Percentiles rank a stretch among this genome's conserved stretches.
Conservation (phyloP, 2,329 filamentous ascomycete species). For the Sarocladium oryzae region DNA sequence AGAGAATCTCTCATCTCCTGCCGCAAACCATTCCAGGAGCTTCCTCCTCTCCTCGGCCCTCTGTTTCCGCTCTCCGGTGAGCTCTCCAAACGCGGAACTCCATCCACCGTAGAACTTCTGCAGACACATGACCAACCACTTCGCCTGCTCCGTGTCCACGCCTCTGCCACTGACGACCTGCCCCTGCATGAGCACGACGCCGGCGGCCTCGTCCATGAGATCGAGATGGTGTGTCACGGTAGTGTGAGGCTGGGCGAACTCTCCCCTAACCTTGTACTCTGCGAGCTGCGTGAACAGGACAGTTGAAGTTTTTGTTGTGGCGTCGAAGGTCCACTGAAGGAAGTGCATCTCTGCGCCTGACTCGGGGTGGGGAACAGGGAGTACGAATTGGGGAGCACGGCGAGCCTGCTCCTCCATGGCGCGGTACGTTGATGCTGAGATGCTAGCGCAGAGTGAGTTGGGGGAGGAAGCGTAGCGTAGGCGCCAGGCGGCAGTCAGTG, state of each 20-base stretch:
- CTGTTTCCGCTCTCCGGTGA: conserved; percentile 39
- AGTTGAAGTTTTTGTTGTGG: conserved; percentile 54
- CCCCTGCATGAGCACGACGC: conserved; percentile 81
- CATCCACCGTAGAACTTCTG: conserved; percentile 84
- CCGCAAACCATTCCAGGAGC: conserved; percentile 75
- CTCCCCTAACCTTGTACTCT: conserved; percentile 84
- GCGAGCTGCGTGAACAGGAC: conserved; percentile 92
- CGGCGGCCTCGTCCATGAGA: conserved; percentile 59
- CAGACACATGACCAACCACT: conserved; percentile 85
- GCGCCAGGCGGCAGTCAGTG: conserved; percentile 86
- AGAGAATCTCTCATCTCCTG: conserved; percentile 71
- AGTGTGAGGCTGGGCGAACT: conserved; percentile 87
- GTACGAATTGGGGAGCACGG: conserved; percentile 78
- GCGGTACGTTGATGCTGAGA: conserved; percentile 67
- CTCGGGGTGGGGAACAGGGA: conserved; percentile 67
- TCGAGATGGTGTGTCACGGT: conserved; percentile 90
- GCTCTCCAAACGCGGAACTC: conserved; percentile 35
- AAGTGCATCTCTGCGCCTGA: conserved; percentile 89
- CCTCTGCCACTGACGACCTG: conserved; percentile 69
- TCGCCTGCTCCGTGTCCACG: conserved; percentile 72
- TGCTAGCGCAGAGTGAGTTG: conserved; percentile 74
- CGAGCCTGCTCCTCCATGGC: conserved; percentile 66
- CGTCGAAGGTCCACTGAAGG: conserved; percentile 90
- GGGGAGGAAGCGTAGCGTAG: conserved; percentile 71
- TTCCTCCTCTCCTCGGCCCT: conserved; percentile 57